Evolutionary conservation across 2,329 filamentous ascomycete genomes (phyloP), one percentile per base, ranked within the genome.

Genomic region (Fusarium sp.): DNA sequence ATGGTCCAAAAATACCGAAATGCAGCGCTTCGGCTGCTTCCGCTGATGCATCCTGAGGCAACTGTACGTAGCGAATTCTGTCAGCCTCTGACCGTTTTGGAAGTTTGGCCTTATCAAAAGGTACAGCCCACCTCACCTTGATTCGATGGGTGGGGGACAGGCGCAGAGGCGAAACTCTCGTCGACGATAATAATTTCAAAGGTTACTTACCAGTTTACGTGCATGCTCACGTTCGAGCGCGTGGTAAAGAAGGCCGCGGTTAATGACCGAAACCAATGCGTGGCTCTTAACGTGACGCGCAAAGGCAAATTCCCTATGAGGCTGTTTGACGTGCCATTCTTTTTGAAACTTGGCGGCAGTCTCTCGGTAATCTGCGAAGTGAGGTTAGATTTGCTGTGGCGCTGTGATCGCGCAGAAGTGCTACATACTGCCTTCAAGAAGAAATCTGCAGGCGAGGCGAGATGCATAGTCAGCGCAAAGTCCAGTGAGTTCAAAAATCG

Each of bases 261-360:
- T 89, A 70, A 91, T 79, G 68, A 89, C 81, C 62, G 84, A 84
- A 60, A 91, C 86, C 75, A 91, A 82, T 71, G 88, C 87, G 80
- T 89, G 87, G 72, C 84, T 86, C 78, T 88, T 85, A 78, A 91
- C 87, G 79, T 90, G 84, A 74, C 84, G 85, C 76, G 88, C 88
- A 78, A 90, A 91, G 64, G 85, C 82, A 67, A 91, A 86, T 64
- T 89, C 82, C 74, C 84, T 84, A 77, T 90, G 87, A 72, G 88
- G 88, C 78, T 87, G 83, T 74, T 84, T 81, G 69, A 89, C 81
- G 78, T 88, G 85, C 88, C 88, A 91, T 81, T 91, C 88, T 77
- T 90, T 89, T 75, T 90, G 88, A 72, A 91, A 86, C 77, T 89
- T 89, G 80, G 87, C 85, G 56, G 88, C 88, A 42, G 88, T 89